These are phyloP conservation scores for Yamadazyma friedrichii DNA, from an alignment of 1,139 yeast species.

Conservation along the genomic window DNA sequence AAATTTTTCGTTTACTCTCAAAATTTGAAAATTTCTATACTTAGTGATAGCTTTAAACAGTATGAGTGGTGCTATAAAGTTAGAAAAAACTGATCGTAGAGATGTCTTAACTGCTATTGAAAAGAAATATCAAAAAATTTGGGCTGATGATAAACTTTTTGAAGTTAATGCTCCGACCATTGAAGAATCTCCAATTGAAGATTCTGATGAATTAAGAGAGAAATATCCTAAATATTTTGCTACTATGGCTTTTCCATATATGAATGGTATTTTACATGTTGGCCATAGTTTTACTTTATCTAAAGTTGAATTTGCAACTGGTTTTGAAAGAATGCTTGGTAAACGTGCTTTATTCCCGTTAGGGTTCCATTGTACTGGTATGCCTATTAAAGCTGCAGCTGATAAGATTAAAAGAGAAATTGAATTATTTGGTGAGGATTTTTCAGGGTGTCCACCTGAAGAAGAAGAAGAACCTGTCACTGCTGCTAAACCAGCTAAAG, in stretches of 20 bases:
- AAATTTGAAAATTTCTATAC: too few species aligned
- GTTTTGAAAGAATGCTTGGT: constrained; percentile 94
- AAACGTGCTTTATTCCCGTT: constrained; percentile 91
- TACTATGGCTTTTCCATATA: constrained; percentile 98
- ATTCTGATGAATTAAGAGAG: constrained; percentile 69
- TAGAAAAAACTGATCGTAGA: constrained; percentile 77
- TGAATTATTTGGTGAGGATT: constrained; percentile 85
- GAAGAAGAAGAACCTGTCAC: constrained; percentile 50
- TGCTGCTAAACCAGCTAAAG: constrained; percentile 28
- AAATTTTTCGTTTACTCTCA: constrained; percentile 8
- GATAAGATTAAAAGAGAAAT: constrained; percentile 92
- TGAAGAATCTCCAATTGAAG: constrained; percentile 59
- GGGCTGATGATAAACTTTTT: constrained; percentile 84
- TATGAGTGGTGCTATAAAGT: constrained; percentile 46
- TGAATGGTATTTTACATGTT: constrained; percentile 98
- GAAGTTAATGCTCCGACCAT: constrained; percentile 85
- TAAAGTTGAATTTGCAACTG: constrained; percentile 89
- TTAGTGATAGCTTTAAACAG: neutral
- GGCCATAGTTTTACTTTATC: constrained; percentile 97
- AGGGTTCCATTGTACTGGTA: constrained; percentile 99
- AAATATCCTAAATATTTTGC: constrained; percentile 85
- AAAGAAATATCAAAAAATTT: constrained; percentile 79
- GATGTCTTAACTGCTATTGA: constrained; percentile 90
- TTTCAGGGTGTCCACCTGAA: constrained; percentile 61
- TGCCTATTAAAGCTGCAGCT: constrained; percentile 97